Percentiles rank a stretch among this genome's conserved stretches.
These are phyloP conservation scores for Spizellomyces punctatus DNA, from an alignment of 192 early-diverging fungal genomes.

Conservation along the genomic window DNA sequence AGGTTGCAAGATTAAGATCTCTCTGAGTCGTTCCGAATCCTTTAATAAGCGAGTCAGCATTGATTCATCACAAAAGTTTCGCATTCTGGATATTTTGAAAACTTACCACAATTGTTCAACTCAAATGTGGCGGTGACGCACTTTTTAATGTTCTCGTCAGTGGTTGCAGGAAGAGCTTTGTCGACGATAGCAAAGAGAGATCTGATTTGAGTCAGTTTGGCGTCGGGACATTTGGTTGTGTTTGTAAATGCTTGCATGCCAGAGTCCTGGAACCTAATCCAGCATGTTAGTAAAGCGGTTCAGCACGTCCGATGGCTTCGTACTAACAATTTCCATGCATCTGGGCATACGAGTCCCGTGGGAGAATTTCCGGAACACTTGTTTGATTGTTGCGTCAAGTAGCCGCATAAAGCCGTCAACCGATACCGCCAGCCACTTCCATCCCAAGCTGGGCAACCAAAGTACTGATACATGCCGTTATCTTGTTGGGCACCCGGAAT, in stretches of 20 bases:
- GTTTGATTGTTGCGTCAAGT: conserved; percentile 4
- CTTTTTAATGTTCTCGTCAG: background rate
- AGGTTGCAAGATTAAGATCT: background rate
- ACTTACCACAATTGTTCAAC: conserved; percentile 19
- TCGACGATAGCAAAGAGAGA: conserved; percentile 5
- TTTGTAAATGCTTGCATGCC: conserved; percentile 12
- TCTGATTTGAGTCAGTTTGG: background rate
- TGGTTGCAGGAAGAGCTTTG: background rate
- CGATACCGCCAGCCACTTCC: conserved; percentile 23
- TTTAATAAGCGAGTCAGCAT: conserved; percentile 1
- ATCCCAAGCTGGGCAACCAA: conserved; percentile 27
- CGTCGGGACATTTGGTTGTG: conserved; percentile 6
- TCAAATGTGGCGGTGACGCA: conserved; percentile 9
- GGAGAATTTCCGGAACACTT: conserved; percentile 26
- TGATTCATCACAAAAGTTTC: background rate
- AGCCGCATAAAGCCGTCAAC: conserved; percentile 19
- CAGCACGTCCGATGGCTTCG: background rate
- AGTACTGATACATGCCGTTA: conserved; percentile 11
- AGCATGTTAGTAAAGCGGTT: background rate
- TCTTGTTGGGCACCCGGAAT: conserved; percentile 1
- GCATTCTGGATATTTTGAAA: background rate
- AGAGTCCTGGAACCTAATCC: background rate
- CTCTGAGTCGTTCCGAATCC: background rate
- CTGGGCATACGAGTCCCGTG: conserved; percentile 14
- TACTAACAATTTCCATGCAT: conserved; percentile 17